Evolutionary conservation across 176 grass and related monocot species (phyloP).

Genomic region (Poa pratensis): DNA sequence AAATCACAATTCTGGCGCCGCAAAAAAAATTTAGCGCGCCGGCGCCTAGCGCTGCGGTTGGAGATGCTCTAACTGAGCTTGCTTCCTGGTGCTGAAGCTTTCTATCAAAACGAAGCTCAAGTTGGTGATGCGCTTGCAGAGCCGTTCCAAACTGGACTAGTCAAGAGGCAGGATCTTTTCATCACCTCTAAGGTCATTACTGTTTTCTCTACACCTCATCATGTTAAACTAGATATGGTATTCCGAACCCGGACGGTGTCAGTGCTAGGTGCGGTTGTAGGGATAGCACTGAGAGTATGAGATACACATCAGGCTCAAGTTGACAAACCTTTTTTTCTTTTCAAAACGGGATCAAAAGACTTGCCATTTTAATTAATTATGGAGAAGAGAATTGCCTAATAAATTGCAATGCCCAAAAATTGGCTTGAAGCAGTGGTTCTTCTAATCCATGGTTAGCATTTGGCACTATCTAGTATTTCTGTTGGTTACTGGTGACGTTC

Average conservation of each 20-base stretch:
- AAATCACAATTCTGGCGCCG: too few species aligned
- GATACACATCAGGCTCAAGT: neutral
- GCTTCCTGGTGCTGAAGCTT: conserved; percentile 46
- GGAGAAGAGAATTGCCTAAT: too few species aligned
- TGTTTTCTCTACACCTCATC: neutral
- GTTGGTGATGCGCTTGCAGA: conserved; percentile 84
- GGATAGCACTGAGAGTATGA: too few species aligned
- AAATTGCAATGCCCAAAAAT: neutral
- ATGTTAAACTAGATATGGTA: too few species aligned
- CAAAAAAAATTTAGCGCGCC: too few species aligned
- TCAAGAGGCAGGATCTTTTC: conserved; percentile 86
- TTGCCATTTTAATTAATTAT: neutral
- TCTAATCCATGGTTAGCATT: too few species aligned
- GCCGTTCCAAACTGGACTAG: conserved; percentile 71
- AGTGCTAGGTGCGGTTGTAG: too few species aligned
- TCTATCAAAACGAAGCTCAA: conserved; percentile 86
- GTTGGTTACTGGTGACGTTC: neutral
- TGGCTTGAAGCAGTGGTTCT: neutral
- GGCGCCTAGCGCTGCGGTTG: too few species aligned
- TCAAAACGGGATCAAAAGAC: too few species aligned
- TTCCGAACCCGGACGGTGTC: too few species aligned
- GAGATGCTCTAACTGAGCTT: neutral
- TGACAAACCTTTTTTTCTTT: neutral
- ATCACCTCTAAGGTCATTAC: conserved; percentile 80
- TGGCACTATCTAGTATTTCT: too few species aligned